Base-by-base conservation (phyloP, 352 stramenopile genomes). In the Peronospora belbahrii region DNA sequence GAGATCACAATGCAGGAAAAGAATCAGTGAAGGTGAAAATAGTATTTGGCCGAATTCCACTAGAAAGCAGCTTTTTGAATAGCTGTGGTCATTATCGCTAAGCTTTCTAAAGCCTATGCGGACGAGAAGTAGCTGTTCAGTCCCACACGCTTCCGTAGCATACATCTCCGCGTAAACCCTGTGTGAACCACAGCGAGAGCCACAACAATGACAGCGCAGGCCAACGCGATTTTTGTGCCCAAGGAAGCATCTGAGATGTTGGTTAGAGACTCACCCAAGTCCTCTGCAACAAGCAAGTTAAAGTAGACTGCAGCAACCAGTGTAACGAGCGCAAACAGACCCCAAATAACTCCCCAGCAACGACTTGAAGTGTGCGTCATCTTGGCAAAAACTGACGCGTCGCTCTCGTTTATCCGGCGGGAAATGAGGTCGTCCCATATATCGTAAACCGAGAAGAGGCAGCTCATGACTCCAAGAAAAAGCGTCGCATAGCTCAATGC, bases 401-500 rank as follows among this genome's bases (percentile, higher is more conserved):
- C 84, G 42, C 80, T 94, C 37, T 90, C 80, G 52, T 94, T 90
- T 13, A 93, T 70, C 27, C 84, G 76, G 15, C 84, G 80, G 28
- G 78, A 88, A 65, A 95, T 93, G 56, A 95, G 76, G 51, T 95
- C 84, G 61, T 95, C 84, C 70, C 78, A 94, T 39, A 94, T 94
- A 57, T 95, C 84, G 56, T 95, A 95, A 48, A 95, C 82, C 18
- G 82, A 91, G 57, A 94, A 95, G 45, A 92, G 74, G 44, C 84
- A 91, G 70, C 80, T 93, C 84, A 95, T 95, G 68, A 92, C 82
- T 30, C 84, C 84, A 13, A 95, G 48, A 42, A 95, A 91, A 42
- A 95, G 79, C 44, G 81, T 86, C 53, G 92, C 64, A 62, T 90
- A 95, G 48, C 81, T 78, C 34, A 93, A 59, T 6, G 73, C 68